Conservation (phyloP, 2,329 filamentous ascomycete genomes). For the Nigrospora sphaerica region DNA sequence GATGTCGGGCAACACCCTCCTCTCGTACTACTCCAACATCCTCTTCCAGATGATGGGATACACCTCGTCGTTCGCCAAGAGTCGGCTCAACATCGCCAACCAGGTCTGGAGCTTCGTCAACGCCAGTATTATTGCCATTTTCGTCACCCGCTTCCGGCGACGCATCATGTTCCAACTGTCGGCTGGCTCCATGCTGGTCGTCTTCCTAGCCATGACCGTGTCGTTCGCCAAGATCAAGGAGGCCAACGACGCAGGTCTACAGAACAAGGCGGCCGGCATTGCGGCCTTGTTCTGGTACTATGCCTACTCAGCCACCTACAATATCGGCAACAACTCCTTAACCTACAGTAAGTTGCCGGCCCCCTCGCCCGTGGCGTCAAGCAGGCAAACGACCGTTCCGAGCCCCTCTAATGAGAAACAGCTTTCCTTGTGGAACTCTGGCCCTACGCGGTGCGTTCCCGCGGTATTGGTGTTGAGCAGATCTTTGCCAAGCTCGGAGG, state of each 20-base stretch:
- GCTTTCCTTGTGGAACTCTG: slow-evolving; percentile 51
- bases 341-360: slow-evolving; percentile 44
- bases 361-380: not conserved
- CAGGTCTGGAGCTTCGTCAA: slow-evolving; percentile 37
- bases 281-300: slow-evolving; percentile 51
- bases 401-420: slow-evolving; percentile 6
- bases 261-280: slow-evolving; percentile 17
- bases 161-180: slow-evolving; percentile 31
- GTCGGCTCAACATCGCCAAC: slow-evolving; percentile 36
- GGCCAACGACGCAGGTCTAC: slow-evolving; percentile 15
- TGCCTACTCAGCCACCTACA: slow-evolving; percentile 52
- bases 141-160: slow-evolving; percentile 29
- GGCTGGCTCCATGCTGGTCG: slow-evolving; percentile 32
- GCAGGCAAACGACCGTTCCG: not conserved
- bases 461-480: slow-evolving; percentile 52
- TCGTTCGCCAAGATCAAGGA: slow-evolving; percentile 31
- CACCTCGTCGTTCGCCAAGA: slow-evolving; percentile 31
- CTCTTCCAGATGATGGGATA: slow-evolving; percentile 38
- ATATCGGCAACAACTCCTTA: slow-evolving; percentile 60
- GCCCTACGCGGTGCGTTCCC: slow-evolving; percentile 47
- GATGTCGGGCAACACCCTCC: slow-evolving; percentile 43
- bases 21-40: slow-evolving; percentile 32
- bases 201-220: slow-evolving; percentile 45
- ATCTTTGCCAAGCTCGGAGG: slow-evolving; percentile 38
- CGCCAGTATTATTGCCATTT: slow-evolving; percentile 30